Conservation (phyloP, 352 stramenopile species). For the Sclerospora graminicola region DNA sequence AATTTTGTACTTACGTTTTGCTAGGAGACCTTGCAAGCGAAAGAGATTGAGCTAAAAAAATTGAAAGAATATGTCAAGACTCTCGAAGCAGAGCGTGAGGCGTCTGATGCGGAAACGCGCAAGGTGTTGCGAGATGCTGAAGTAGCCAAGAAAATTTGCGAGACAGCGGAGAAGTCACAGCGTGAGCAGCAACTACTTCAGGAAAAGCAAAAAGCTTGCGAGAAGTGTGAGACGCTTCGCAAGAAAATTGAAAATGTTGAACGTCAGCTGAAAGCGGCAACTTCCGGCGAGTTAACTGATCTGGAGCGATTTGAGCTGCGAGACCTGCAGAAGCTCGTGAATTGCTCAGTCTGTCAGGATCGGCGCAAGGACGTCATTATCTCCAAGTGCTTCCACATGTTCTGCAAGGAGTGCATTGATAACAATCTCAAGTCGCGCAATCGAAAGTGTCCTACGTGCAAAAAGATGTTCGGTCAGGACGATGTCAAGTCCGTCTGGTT, state of each 20-base stretch:
- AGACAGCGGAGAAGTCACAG: conserved; percentile 35
- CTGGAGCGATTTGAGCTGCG: conserved; percentile 72
- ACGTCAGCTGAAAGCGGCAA: conserved; percentile 24
- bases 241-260: conserved; percentile 48
- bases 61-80: conserved; percentile 56
- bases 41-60: conserved; percentile 51
- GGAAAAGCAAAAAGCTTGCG: conserved; percentile 43
- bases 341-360: conserved; percentile 81
- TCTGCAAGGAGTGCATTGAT: conserved; percentile 83
- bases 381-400: conserved; percentile 85
- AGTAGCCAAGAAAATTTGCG: conserved; percentile 54
- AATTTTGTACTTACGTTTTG: conserved; percentile 1
- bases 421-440: conserved; percentile 84
- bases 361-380: conserved; percentile 82
- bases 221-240: conserved; percentile 38
- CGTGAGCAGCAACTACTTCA: conserved; percentile 43
- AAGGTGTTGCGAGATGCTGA: conserved; percentile 49
- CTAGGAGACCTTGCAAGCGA: conserved; percentile 43
- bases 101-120: conserved; percentile 37
- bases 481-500: conserved; percentile 82
- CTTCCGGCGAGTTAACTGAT: conserved; percentile 41
- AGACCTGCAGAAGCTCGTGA: conserved; percentile 76
- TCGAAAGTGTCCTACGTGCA: conserved; percentile 84
- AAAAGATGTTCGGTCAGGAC: conserved; percentile 87
- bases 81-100: conserved; percentile 43